These are phyloP conservation scores for Cryptosporidium ubiquitum DNA, from an alignment of 169 alveolate species.

Conservation along the genomic window DNA sequence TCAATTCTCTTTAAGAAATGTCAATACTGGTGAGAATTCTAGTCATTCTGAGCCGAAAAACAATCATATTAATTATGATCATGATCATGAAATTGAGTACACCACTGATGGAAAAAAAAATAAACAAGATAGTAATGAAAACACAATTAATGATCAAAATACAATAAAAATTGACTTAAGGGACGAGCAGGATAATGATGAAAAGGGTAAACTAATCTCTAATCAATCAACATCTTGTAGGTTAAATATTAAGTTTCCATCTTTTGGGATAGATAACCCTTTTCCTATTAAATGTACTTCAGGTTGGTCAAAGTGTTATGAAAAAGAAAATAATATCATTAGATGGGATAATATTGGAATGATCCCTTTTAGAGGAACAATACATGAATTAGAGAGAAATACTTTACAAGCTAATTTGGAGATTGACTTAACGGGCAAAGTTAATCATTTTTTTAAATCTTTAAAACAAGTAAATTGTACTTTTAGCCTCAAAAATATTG, in stretches of 20 bases:
- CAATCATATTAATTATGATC: neutral
- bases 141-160: neutral
- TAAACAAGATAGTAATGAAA: neutral
- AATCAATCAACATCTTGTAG: constrained; percentile 14
- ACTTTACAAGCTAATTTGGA: constrained; percentile 21
- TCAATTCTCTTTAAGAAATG: constrained; percentile 38
- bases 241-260: constrained; percentile 39
- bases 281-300: constrained; percentile 62
- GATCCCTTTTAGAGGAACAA: constrained; percentile 72
- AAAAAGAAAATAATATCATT: constrained; percentile 10
- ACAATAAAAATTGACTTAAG: constrained; percentile 25
- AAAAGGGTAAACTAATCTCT: neutral
- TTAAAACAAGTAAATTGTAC: constrained; percentile 3
- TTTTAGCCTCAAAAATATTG: constrained; percentile 46
- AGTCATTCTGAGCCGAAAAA: neutral
- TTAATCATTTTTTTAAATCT: neutral
- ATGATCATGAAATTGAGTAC: neutral
- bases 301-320: constrained; percentile 28
- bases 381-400: constrained; percentile 68
- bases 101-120: neutral
- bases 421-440: neutral
- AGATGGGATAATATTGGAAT: constrained; percentile 65
- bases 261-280: constrained; percentile 63
- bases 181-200: neutral
- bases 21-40: neutral